Conservation (phyloP, 257 asterid species). For the Nicotiana undulata region DNA sequence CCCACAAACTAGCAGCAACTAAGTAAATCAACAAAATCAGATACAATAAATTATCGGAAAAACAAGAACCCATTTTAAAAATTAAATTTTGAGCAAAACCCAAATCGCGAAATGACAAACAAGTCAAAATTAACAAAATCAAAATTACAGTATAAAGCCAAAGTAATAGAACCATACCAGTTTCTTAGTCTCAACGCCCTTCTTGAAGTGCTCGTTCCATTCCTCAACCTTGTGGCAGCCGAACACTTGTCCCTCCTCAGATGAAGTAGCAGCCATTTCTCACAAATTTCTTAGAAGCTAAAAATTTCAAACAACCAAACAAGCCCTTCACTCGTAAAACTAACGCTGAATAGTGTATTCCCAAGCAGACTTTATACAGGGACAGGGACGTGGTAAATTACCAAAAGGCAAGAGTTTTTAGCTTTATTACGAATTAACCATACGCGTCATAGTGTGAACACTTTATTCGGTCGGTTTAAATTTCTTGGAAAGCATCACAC, state of each 20-base stretch:
- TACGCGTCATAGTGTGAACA: background rate
- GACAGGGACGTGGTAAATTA: background rate
- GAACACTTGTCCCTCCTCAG: constrained; percentile 73
- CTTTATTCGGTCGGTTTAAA: background rate
- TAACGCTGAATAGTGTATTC: background rate
- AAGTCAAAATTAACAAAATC: background rate
- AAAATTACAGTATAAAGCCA: background rate
- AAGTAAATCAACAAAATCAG: background rate
- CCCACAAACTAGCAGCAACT: background rate
- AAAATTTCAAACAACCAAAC: background rate
- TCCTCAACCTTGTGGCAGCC: constrained; percentile 53
- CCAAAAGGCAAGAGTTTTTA: background rate
- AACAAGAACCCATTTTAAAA: background rate
- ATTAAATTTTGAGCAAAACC: background rate
- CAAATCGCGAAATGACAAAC: background rate
- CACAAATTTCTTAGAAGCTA: background rate
- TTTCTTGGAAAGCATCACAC: no score
- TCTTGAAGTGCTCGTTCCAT: constrained; percentile 30
- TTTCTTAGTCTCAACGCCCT: constrained; percentile 38
- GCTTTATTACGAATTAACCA: background rate
- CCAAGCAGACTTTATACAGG: background rate
- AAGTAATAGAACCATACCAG: constrained; percentile 29
- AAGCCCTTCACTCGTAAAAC: background rate
- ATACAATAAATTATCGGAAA: background rate
- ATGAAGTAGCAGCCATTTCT: constrained; percentile 31